Evolutionary conservation across 2,329 filamentous ascomycete species (phyloP).

Genomic region (Ophiostoma australiae): DNA sequence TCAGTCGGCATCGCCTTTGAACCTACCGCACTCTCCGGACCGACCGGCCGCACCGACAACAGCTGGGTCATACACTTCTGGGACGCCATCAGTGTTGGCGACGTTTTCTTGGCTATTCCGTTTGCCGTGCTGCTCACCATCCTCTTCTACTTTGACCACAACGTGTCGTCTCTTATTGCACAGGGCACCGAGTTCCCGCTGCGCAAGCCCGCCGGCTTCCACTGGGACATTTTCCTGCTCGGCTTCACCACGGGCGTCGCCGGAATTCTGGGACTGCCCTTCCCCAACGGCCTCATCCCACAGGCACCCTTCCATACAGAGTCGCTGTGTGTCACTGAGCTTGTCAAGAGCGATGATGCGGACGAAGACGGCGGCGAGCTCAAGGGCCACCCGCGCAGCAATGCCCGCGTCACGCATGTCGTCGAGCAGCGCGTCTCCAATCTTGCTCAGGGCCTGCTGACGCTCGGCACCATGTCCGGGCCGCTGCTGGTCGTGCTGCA

Average conservation of each 20-base stretch:
- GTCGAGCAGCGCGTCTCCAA: constrained; percentile 78
- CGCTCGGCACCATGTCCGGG: constrained; percentile 71
- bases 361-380: constrained; percentile 37
- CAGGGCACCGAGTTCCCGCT: constrained; percentile 80
- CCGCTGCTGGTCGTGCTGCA: constrained; percentile 69
- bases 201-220: constrained; percentile 74
- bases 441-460: constrained; percentile 70
- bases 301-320: constrained; percentile 80
- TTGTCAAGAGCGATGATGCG: constrained; percentile 44
- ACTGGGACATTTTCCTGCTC: constrained; percentile 79
- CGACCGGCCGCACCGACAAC: constrained; percentile 35
- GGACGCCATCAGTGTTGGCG: constrained; percentile 60
- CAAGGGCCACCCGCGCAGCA: constrained; percentile 46
- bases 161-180: constrained; percentile 76
- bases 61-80: constrained; percentile 78
- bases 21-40: constrained; percentile 58
- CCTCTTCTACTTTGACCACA: constrained; percentile 86
- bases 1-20: constrained; percentile 74
- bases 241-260: constrained; percentile 72
- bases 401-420: constrained; percentile 53
- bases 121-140: constrained; percentile 80
- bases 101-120: constrained; percentile 80
- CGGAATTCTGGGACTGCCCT: constrained; percentile 70
- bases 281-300: constrained; percentile 77
- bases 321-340: constrained; percentile 66